Evolutionary conservation across 2,329 filamentous ascomycete genomes (phyloP), one percentile per base, ranked within the genome.

Genomic region (Xylariaceae sp.): DNA sequence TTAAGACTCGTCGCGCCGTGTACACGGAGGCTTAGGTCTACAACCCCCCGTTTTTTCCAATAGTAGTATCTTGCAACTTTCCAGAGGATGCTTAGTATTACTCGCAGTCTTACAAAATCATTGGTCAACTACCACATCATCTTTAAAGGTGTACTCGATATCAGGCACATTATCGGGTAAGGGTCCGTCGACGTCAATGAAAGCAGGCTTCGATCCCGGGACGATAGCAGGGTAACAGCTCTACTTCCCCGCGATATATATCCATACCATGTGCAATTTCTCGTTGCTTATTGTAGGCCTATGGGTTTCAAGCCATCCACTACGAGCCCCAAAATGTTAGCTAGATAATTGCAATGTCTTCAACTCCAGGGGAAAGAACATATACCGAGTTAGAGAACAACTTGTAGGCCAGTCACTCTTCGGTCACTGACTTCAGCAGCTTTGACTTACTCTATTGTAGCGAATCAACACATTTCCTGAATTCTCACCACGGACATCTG

Each of bases 281-380:
- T 2, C 86, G 82, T 20, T 79, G 77, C 63, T 81, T 81, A 68
- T 88, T 89, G 75, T 88, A 88, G 0, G 75, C 77, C 83, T 84
- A 87, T n/a, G n/a, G n/a, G n/a, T n/a, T n/a, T n/a, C n/a, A n/a
- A n/a, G n/a, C n/a, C n/a, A n/a, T n/a, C n/a, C n/a, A n/a, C n/a
- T n/a, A n/a, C n/a, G n/a, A n/a, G n/a, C n/a, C n/a, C n/a, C n/a
- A n/a, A n/a, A n/a, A n/a, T n/a, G n/a, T n/a, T n/a, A n/a, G n/a
- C n/a, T n/a, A n/a, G n/a, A n/a, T n/a, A n/a, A n/a, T n/a, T n/a
- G n/a, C n/a, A n/a, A n/a, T n/a, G n/a, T n/a, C n/a, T n/a, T n/a
- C n/a, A n/a, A n/a, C n/a, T n/a, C n/a, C n/a, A n/a, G n/a, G n/a
- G n/a, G n/a, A n/a, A n/a, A n/a, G n/a, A n/a, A n/a, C n/a, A n/a